These are phyloP conservation scores for Suillus alpinus DNA, from an alignment of 768 basidiomycete genomes.

Conservation along the genomic window DNA sequence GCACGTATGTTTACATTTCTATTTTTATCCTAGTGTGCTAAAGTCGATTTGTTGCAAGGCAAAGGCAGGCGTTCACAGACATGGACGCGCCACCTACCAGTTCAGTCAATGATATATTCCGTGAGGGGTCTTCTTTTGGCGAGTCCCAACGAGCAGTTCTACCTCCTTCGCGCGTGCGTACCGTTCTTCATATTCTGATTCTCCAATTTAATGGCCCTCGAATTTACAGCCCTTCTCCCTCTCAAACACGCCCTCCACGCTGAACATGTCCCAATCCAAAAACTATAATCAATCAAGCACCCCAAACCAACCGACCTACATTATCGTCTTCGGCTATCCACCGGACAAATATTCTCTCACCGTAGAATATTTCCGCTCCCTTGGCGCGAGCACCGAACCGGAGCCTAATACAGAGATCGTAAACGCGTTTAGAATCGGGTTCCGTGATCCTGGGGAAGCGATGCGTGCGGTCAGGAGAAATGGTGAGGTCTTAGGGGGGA, in stretches of 20 bases:
- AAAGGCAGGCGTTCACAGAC: conserved; percentile 62
- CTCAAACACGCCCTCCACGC: conserved; percentile 15
- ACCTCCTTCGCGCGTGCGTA: conserved; percentile 19
- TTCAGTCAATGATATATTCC: conserved; percentile 74
- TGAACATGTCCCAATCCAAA: conserved; percentile 11
- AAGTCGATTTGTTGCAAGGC: conserved; percentile 32
- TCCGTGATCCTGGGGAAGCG: conserved; percentile 67
- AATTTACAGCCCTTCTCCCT: conserved; percentile 19
- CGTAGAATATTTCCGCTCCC: conserved; percentile 69
- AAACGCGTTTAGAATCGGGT: conserved; percentile 84
- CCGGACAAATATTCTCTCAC: conserved; percentile 71
- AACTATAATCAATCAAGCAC: conserved; percentile 25
- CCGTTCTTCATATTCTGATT: not conserved
- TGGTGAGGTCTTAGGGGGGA: conserved; percentile 72
- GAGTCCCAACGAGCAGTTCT: conserved; percentile 20
- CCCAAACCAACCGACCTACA: conserved; percentile 47
- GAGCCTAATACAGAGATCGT: conserved; percentile 64
- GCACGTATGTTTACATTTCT: conserved; percentile 18
- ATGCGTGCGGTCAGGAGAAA: conserved; percentile 78
- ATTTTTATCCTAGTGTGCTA: conserved; percentile 6
- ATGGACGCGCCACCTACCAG: conserved; percentile 79
- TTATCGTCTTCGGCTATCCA: conserved; percentile 90
- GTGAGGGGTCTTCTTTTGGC: conserved; percentile 38
- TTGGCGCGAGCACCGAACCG: conserved; percentile 69
- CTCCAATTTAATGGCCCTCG: not conserved